These are phyloP conservation scores for Pseudogymnoascus destructans DNA, from an alignment of 2,329 filamentous ascomycete genomes.

Conservation along the genomic window DNA sequence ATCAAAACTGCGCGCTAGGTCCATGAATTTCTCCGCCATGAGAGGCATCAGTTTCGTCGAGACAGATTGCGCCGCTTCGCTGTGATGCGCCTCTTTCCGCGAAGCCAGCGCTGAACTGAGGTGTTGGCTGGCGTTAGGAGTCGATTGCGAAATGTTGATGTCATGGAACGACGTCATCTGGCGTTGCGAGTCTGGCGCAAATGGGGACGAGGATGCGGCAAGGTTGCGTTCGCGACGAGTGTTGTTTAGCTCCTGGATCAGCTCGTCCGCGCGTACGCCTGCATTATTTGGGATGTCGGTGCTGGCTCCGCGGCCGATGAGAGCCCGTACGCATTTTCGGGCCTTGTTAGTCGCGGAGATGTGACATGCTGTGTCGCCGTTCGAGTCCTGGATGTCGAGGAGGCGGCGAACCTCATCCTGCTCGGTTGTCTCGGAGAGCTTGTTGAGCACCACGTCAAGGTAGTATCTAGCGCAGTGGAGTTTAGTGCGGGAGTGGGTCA, in stretches of 20 bases:
- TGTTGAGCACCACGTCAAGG: constrained; percentile 79
- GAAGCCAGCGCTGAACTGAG: constrained; percentile 9
- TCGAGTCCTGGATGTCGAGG: constrained; percentile 68
- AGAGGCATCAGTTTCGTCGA: constrained; percentile 56
- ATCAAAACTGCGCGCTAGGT: constrained; percentile 58
- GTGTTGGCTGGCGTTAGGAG: constrained; percentile 12
- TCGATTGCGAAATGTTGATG: constrained; percentile 26
- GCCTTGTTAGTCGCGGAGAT: constrained; percentile 69
- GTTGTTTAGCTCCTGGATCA: constrained; percentile 65
- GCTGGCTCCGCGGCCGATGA: constrained; percentile 66
- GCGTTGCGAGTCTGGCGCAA: constrained; percentile 47
- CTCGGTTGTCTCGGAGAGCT: constrained; percentile 64
- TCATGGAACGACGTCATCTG: constrained; percentile 40
- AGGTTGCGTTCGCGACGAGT: constrained; percentile 49
- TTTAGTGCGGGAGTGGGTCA: constrained; percentile 71
- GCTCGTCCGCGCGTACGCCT: constrained; percentile 70
- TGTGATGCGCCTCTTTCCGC: constrained; percentile 33
- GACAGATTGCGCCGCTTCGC: constrained; percentile 54
- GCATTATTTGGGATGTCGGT: constrained; percentile 72
- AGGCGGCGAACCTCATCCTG: constrained; percentile 64
- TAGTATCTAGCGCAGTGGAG: constrained; percentile 88
- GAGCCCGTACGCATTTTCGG: constrained; percentile 73
- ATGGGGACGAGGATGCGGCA: constrained; percentile 59
- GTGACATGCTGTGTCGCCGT: constrained; percentile 76
- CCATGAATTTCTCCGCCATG: constrained; percentile 59